Percentiles rank a stretch among this genome's conserved stretches.
phyloP scores from a whole-genome alignment of 2,329 filamentous ascomycete species.

The Trichoderma brevicompactum region DNA sequence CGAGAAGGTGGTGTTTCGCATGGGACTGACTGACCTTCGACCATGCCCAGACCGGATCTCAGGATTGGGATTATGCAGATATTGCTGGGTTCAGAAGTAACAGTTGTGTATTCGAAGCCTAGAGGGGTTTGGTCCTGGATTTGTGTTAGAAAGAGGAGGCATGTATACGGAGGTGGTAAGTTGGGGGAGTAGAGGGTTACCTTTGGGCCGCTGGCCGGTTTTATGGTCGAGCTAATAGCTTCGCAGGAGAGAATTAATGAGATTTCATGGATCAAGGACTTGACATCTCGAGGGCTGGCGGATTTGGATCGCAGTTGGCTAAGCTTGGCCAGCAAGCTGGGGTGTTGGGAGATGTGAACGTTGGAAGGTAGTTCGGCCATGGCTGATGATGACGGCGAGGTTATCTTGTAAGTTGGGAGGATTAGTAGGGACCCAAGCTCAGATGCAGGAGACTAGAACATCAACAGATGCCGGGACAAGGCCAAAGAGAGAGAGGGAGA shows the following conservation, averaged over 20 bases:
- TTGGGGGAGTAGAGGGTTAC: conserved; percentile 50
- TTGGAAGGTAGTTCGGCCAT: conserved; percentile 58
- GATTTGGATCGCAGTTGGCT: conserved; percentile 80
- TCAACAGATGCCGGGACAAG: not conserved
- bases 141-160: conserved; percentile 15
- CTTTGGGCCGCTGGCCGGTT: conserved; percentile 61
- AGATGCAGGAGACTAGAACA: not conserved
- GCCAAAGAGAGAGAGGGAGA: conserved; percentile 6
- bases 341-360: conserved; percentile 81
- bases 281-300: conserved; percentile 75
- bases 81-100: conserved; percentile 63
- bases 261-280: conserved; percentile 84
- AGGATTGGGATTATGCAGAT: conserved; percentile 90
- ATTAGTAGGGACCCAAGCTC: not conserved
- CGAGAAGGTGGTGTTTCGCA: not conserved
- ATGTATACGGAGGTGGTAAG: not conserved
- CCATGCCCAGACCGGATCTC: conserved; percentile 89
- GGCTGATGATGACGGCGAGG: conserved; percentile 17
- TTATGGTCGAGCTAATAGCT: conserved; percentile 70
- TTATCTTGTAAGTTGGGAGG: too few species aligned
- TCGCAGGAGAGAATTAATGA: conserved; percentile 80
- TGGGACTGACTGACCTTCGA: conserved; percentile 68
- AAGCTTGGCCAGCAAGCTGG: conserved; percentile 85
- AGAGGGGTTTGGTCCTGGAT: conserved; percentile 75
- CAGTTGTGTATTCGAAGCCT: conserved; percentile 73